Percentiles rank a stretch among this genome's conserved stretches.
Conservation (phyloP, 768 basidiomycete species). For the Naganishia randhawae region DNA sequence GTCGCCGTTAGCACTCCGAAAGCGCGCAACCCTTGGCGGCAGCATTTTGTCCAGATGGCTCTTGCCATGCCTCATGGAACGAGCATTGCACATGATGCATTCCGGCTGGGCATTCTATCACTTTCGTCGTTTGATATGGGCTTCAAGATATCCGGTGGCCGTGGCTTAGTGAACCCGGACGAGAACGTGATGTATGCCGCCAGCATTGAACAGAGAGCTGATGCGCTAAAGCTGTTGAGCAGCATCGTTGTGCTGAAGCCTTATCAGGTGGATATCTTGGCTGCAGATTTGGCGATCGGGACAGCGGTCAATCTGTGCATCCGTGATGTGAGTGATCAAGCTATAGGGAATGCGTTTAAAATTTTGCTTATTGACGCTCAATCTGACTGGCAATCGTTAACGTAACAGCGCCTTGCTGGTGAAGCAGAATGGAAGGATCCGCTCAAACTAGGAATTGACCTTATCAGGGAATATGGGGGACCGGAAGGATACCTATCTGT, state of each 20-base stretch:
- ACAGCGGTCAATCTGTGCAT: constrained; percentile 29
- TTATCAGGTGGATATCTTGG: constrained; percentile 12
- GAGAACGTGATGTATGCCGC: constrained; percentile 32
- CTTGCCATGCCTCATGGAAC: constrained; percentile 49
- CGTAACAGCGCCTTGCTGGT: constrained; percentile 30
- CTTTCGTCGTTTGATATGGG: constrained; percentile 36
- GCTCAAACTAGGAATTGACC: constrained; percentile 20
- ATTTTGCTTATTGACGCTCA: background rate
- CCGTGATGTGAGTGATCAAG: constrained; percentile 34
- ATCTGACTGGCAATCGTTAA: background rate
- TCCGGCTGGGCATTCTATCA: constrained; percentile 30
- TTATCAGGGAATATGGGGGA: constrained; percentile 28
- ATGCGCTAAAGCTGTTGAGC: constrained; percentile 24
- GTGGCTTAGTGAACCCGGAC: background rate
- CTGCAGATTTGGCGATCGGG: constrained; percentile 32
- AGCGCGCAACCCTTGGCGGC: constrained; percentile 32
- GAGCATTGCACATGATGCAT: constrained; percentile 52
- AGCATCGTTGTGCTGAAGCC: constrained; percentile 8
- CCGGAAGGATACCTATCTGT: constrained; percentile 27
- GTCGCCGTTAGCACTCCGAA: constrained; percentile 28
- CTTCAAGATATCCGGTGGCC: constrained; percentile 19
- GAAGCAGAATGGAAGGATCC: constrained; percentile 31
- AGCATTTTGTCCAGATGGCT: constrained; percentile 29
- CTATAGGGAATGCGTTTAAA: background rate
- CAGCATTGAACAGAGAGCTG: constrained; percentile 24